Base-by-base conservation (phyloP, 2,329 filamentous ascomycete species). In the Macrophomina phaseolina region DNA sequence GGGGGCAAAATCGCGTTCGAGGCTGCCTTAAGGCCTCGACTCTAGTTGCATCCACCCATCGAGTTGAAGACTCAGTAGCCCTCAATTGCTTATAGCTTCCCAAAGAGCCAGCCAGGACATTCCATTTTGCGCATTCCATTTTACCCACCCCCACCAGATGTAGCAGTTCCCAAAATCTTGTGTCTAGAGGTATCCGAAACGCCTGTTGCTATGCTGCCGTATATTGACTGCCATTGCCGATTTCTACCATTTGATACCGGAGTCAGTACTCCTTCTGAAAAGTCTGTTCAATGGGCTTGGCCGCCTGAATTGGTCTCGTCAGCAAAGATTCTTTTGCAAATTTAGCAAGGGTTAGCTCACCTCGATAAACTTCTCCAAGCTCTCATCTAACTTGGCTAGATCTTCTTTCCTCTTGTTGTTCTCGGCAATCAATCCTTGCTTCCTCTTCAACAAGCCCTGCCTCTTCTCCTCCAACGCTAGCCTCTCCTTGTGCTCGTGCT, bases 361-460 rank as follows among this genome's bases (percentile, higher is more conserved):
- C 79, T 96, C 93, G 73, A 97, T 94, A 75, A 97, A 97, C 74
- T 92, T 94, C 81, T 98, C 95, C 67, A 98, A 82, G 78, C 97
- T 93, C 74, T 91, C 91, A 73, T 99, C 95, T 68, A 99, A 82
- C 74, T 91, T 97, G 23, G 91, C 93, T 58, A 99, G 82, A 74
- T 98, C 93, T 66, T 97, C 94, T 77, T 97, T 97, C 71, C 94
- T 87, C 80, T 93, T 93, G 81, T 96, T 97, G 77, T 97, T 97
- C 76, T 91, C 89, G 40, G 87, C 86, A 69, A 90, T 88, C 68
- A 92, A 78, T 3, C 84, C 86, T 73, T 91, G 88, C 74, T 91
- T 92, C 78, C 87, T 86, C 79, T 89, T 83, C 66, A 84, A 75
- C 71, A 86, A 76, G 64, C 78, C 80, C 77, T 93, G 90, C 61